Evolutionary conservation across 768 basidiomycete genomes (phyloP).

Genomic region (Termitomyces sp.): DNA sequence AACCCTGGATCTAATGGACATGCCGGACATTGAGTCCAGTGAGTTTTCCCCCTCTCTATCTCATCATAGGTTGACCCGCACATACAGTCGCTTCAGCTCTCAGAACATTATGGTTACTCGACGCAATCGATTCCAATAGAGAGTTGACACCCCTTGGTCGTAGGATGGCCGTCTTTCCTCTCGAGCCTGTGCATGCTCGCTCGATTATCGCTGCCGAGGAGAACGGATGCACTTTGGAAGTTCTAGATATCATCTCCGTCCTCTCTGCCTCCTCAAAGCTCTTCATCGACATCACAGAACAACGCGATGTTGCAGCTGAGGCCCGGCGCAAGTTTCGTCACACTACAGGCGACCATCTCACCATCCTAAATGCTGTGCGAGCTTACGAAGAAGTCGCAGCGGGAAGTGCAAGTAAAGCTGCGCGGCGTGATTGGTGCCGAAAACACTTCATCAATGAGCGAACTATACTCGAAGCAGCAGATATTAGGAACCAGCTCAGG

Average conservation of each 20-base stretch:
- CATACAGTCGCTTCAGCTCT: slow-evolving; percentile 55
- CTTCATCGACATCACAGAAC: slow-evolving; percentile 71
- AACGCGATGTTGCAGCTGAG: slow-evolving; percentile 66
- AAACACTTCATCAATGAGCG: slow-evolving; percentile 80
- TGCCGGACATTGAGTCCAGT: slow-evolving; percentile 73
- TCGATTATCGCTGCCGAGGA: slow-evolving; percentile 74
- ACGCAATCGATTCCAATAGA: slow-evolving; percentile 66
- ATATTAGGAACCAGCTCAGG: slow-evolving; percentile 76
- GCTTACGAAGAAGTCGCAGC: slow-evolving; percentile 69
- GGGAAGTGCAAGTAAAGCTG: slow-evolving; percentile 35
- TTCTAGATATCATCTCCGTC: slow-evolving; percentile 81
- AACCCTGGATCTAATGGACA: slow-evolving; percentile 84
- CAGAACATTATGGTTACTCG: slow-evolving; percentile 71
- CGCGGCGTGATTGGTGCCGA: slow-evolving; percentile 72
- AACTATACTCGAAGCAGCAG: slow-evolving; percentile 69
- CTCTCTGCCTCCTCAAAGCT: slow-evolving; percentile 77
- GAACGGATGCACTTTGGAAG: slow-evolving; percentile 67
- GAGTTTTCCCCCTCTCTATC: slow-evolving; percentile 22
- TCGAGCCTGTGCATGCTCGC: slow-evolving; percentile 82
- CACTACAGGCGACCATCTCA: slow-evolving; percentile 86
- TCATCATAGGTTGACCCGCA: neutral
- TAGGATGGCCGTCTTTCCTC: slow-evolving; percentile 85
- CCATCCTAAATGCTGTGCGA: slow-evolving; percentile 77
- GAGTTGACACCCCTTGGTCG: slow-evolving; percentile 68
- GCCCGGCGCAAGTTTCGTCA: slow-evolving; percentile 77